These are phyloP conservation scores for Alternaria ethzedia DNA, from an alignment of 2,329 filamentous ascomycete genomes.

Conservation along the genomic window DNA sequence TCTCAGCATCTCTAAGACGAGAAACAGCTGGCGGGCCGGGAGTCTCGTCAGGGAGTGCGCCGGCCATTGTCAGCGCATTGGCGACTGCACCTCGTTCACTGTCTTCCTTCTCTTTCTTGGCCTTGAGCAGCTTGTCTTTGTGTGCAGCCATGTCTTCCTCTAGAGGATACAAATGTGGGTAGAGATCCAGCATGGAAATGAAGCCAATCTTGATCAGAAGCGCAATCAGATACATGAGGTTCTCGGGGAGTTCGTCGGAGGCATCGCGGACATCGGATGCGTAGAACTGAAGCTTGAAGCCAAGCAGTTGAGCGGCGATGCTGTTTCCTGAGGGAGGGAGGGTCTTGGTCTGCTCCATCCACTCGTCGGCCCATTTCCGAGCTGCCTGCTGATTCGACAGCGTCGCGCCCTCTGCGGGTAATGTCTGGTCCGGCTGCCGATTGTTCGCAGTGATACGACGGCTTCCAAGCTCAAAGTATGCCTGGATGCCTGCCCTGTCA, in stretches of 20 bases:
- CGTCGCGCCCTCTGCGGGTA: conserved; percentile 22
- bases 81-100: conserved; percentile 69
- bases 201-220: conserved; percentile 97
- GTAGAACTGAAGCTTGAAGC: conserved; percentile 97
- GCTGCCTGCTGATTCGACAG: conserved; percentile 52
- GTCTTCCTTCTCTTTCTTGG: conserved; percentile 71
- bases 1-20: conserved; percentile 62
- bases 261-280: conserved; percentile 78
- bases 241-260: conserved; percentile 82
- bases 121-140: conserved; percentile 71
- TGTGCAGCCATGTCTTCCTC: conserved; percentile 83
- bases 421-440: conserved; percentile 40
- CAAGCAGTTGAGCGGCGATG: conserved; percentile 90
- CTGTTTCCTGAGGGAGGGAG: conserved; percentile 85
- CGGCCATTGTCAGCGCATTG: conserved; percentile 88
- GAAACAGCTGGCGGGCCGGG: conserved; percentile 50
- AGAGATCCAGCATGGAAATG: conserved; percentile 88
- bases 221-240: conserved; percentile 89
- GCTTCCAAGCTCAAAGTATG: conserved; percentile 88
- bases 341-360: conserved; percentile 82
- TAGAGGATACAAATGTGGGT: conserved; percentile 85
- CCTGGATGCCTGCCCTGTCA: conserved; percentile 67
- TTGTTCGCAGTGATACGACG: conserved; percentile 62
- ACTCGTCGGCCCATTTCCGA: conserved; percentile 58
- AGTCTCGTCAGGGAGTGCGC: conserved; percentile 84